Evolutionary conservation across 2,329 filamentous ascomycete species (phyloP), one percentile per base, ranked within the genome.

Genomic region (Dactylellina cionopaga): DNA sequence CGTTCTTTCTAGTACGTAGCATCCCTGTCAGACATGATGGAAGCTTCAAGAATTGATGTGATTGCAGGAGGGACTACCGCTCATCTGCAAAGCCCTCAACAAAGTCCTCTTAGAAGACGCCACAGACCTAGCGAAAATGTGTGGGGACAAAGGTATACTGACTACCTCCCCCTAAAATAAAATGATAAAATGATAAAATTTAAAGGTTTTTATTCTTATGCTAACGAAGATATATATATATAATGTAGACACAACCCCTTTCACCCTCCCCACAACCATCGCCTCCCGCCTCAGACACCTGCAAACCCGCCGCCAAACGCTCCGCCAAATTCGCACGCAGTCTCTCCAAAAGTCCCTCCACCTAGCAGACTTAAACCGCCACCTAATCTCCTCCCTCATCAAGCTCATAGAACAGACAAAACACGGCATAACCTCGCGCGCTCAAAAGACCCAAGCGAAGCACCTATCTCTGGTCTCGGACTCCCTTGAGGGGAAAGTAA

Each of bases 401-500:
- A 44, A 69, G 24, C 56, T 71, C 29, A 49, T 64, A 37, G 65
- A 68, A 24, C 44, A 58, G 24, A 69, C 69, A 37, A 75, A 75
- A 39, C 63, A 72, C 17, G 74, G 74, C 17, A 49, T 70, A 25
- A 49, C 69, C 24, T 43, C 74, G 4, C 68, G 66, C 1, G 59
- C 70, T 1, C 37, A 73, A 19, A 74, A 65, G 22, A 58, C 76
- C 17, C 76, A 77, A 55, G 72, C 76, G 0, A 69, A 56, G 24
- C 74, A 76, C 17, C 52, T 78, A 6, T 58, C 75, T 1, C 49
- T 76, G 7, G 76, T 78, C 9, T 75, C 76, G 4, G 72, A 74
- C 2, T 75, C 73, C 3, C 69, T 78, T 46, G 72, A 74, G 41
- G 74, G 76, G 1, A 77, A 77, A 51, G 55, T 77, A 10, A 59